A percentile compares a stretch with the other conserved stretches of the same genome.
Evolutionary conservation across 1,284 basidiomycete genomes (phyloP).

Genomic region (Anthracocystis panici-leucophaei): DNA sequence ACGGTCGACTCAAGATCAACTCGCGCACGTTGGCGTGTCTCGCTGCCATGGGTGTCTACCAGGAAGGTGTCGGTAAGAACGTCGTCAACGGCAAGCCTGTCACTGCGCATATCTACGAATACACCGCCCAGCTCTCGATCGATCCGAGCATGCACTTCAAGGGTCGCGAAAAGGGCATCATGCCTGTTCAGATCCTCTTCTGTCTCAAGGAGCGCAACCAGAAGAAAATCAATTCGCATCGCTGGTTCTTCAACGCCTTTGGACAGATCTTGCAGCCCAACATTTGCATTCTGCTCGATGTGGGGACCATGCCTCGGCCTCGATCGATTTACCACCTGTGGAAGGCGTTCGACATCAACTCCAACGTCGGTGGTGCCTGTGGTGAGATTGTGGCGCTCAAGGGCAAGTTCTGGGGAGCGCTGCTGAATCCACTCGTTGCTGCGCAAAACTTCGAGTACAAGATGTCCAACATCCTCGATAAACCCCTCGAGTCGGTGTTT

Average conservation of each 20-base stretch:
- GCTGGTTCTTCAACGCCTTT: constrained; percentile 72
- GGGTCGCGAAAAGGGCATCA: constrained; percentile 78
- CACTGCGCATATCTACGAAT: constrained; percentile 90
- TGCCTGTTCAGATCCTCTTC: constrained; percentile 92
- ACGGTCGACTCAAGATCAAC: constrained; percentile 91
- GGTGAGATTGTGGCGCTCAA: constrained; percentile 95
- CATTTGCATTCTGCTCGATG: constrained; percentile 92
- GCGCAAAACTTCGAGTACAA: constrained; percentile 70
- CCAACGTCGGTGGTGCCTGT: constrained; percentile 93
- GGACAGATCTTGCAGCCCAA: constrained; percentile 75
- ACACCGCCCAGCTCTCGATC: constrained; percentile 77
- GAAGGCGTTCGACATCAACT: constrained; percentile 97
- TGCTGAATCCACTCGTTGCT: constrained; percentile 81
- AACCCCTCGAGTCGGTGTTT: constrained; percentile 79
- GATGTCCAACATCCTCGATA: constrained; percentile 66
- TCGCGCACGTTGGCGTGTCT: constrained; percentile 92
- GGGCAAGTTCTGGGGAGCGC: constrained; percentile 75
- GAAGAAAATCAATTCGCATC: constrained; percentile 84
- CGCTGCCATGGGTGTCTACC: constrained; percentile 84
- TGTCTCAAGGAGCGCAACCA: constrained; percentile 71
- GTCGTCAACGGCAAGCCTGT: constrained; percentile 86
- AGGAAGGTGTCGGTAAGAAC: constrained; percentile 92
- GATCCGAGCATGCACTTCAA: constrained; percentile 84
- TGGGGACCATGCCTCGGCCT: constrained; percentile 83
- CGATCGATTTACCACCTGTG: constrained; percentile 87